Percentiles rank a stretch among this genome's conserved stretches.
Evolutionary conservation across 2,329 filamentous ascomycete genomes (phyloP).

Genomic region (Xylaria sp.): DNA sequence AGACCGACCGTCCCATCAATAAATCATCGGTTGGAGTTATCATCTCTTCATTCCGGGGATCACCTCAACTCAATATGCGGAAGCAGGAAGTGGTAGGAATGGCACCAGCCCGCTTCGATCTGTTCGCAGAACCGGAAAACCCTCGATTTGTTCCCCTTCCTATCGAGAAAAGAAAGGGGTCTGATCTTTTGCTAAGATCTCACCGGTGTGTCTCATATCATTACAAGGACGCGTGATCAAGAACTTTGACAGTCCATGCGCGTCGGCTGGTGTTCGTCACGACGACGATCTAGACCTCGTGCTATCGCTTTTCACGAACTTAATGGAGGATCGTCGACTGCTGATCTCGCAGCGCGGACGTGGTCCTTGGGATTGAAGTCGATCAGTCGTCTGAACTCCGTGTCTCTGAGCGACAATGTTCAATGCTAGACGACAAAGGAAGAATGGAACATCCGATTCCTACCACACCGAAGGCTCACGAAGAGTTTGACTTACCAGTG

Average conservation of each 20-base stretch:
- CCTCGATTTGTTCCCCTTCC: neutral
- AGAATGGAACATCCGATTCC: neutral
- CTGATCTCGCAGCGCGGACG: slow-evolving; percentile 9
- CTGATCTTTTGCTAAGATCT: slow-evolving; percentile 2
- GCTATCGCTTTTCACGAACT: neutral
- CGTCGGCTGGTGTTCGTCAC: neutral
- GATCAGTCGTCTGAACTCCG: slow-evolving; percentile 31
- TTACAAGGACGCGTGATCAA: slow-evolving; percentile 8
- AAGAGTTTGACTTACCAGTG: neutral
- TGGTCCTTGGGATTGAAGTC: slow-evolving; percentile 2
- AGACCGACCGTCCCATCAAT: slow-evolving; percentile 10
- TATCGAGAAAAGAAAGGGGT: neutral
- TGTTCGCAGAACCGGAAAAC: neutral
- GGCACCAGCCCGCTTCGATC: slow-evolving; percentile 1
- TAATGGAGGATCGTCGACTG: neutral
- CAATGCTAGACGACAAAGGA: neutral
- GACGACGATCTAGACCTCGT: neutral
- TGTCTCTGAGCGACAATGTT: neutral
- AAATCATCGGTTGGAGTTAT: slow-evolving; percentile 9
- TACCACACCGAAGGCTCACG: neutral
- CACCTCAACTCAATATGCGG: neutral
- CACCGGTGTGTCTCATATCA: neutral
- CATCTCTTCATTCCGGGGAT: slow-evolving; percentile 5
- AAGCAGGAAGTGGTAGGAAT: neutral
- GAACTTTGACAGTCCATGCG: slow-evolving; percentile 13